These are phyloP conservation scores for Cytauxzoon felis DNA, from an alignment of 169 alveolate species.

Conservation along the genomic window DNA sequence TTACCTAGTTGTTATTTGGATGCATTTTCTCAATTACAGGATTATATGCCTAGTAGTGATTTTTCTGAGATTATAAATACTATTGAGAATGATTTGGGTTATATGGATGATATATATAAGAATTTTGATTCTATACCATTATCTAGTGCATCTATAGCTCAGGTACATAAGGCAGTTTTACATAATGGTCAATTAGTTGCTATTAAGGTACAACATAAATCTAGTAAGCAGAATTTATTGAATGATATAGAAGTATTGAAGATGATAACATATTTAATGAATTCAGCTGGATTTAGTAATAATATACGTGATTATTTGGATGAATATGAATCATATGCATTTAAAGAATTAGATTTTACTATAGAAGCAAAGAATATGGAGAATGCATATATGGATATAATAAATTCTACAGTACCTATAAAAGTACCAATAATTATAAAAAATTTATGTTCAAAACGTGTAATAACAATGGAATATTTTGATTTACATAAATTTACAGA, in stretches of 20 bases:
- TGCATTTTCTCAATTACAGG: constrained; percentile 82
- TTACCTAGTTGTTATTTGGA: constrained; percentile 83
- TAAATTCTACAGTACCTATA: constrained; percentile 73
- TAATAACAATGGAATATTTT: constrained; percentile 85
- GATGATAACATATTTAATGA: constrained; percentile 76
- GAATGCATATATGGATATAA: constrained; percentile 72
- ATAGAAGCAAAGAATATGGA: constrained; percentile 75
- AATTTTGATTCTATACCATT: constrained; percentile 73
- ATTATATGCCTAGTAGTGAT: constrained; percentile 82
- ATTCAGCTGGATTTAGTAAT: constrained; percentile 61
- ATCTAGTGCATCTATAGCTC: constrained; percentile 84
- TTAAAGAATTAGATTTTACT: constrained; percentile 80
- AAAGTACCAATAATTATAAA: constrained; percentile 77
- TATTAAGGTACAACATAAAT: constrained; percentile 78
- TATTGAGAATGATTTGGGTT: constrained; percentile 78
- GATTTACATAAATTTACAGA: constrained; percentile 86
- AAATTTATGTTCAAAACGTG: constrained; percentile 72
- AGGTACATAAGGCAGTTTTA: constrained; percentile 74
- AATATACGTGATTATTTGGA: constrained; percentile 76
- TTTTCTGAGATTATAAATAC: constrained; percentile 68
- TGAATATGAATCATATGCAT: constrained; percentile 84
- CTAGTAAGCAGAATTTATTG: constrained; percentile 69
- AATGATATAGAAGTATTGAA: constrained; percentile 74
- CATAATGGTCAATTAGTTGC: constrained; percentile 72
- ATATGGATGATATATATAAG: constrained; percentile 55